These are phyloP conservation scores for Curvularia spicifera DNA, from an alignment of 2,329 filamentous ascomycete genomes.

Conservation along the genomic window DNA sequence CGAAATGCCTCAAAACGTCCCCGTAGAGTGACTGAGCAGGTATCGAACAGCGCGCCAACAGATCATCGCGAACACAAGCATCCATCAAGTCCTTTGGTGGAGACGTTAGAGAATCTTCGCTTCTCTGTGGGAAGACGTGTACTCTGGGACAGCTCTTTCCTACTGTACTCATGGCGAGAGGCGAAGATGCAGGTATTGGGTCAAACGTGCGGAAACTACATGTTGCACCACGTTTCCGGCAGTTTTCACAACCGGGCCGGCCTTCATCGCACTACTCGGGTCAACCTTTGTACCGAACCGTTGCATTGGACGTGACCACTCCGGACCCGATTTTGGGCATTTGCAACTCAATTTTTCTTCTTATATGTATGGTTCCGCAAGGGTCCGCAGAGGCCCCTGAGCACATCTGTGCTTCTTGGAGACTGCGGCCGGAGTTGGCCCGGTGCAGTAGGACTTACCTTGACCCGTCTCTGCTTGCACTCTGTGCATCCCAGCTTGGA, in stretches of 20 bases:
- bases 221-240: conserved; percentile 18
- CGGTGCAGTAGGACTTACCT: conserved; percentile 16
- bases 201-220: conserved; percentile 30
- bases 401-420: neutral
- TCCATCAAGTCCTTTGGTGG: neutral
- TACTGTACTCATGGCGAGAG: neutral
- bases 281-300: neutral
- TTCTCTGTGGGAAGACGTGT: conserved; percentile 12
- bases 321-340: neutral
- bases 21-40: neutral
- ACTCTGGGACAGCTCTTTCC: neutral
- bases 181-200: conserved; percentile 8
- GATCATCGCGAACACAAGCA: neutral
- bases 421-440: neutral
- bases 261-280: conserved; percentile 30
- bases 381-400: neutral
- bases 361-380: neutral
- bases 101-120: neutral
- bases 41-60: neutral
- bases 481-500: conserved; percentile 20
- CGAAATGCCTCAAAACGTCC: neutral
- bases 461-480: conserved; percentile 28
- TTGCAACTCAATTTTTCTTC: neutral
- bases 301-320: neutral
- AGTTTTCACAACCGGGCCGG: conserved; percentile 28